Percentiles rank a stretch among this genome's conserved stretches.
Evolutionary conservation across 129 eudicot genomes (phyloP).

Genomic region (Erigeron canadensis): DNA sequence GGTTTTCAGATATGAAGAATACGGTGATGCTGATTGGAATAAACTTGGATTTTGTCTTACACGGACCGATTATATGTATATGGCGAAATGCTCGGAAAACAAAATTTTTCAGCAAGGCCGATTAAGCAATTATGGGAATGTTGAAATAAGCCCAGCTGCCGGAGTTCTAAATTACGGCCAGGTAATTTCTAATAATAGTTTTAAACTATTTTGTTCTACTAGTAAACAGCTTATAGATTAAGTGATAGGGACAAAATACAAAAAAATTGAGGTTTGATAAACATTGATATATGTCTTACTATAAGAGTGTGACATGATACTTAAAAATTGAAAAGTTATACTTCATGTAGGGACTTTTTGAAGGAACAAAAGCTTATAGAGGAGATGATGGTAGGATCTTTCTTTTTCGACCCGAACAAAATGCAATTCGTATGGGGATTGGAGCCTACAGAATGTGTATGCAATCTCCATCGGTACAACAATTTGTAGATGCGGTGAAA

Average conservation of each 20-base stretch:
- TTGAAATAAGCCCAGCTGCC: constrained; percentile 84
- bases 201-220: background rate
- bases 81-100: constrained; percentile 48
- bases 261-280: too few species aligned
- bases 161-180: constrained; percentile 92
- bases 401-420: constrained; percentile 75
- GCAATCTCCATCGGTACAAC: constrained; percentile 71
- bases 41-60: constrained; percentile 71
- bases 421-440: constrained; percentile 76
- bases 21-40: constrained; percentile 68
- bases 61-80: constrained; percentile 79
- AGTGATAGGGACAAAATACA: too few species aligned
- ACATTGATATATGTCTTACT: too few species aligned
- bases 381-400: constrained; percentile 65
- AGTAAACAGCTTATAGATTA: too few species aligned
- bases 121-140: constrained; percentile 53
- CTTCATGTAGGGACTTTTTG: constrained; percentile 63
- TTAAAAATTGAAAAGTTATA: background rate
- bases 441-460: constrained; percentile 99
- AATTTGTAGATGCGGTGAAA: constrained; percentile 80
- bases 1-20: constrained; percentile 41
- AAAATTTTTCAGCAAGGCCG: constrained; percentile 48
- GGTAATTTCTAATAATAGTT: constrained; percentile 28
- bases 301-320: background rate
- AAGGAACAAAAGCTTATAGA: constrained; percentile 80